Evolutionary conservation across 306 rosid species (phyloP).

Genomic region (Gastrolobium bilobum): DNA sequence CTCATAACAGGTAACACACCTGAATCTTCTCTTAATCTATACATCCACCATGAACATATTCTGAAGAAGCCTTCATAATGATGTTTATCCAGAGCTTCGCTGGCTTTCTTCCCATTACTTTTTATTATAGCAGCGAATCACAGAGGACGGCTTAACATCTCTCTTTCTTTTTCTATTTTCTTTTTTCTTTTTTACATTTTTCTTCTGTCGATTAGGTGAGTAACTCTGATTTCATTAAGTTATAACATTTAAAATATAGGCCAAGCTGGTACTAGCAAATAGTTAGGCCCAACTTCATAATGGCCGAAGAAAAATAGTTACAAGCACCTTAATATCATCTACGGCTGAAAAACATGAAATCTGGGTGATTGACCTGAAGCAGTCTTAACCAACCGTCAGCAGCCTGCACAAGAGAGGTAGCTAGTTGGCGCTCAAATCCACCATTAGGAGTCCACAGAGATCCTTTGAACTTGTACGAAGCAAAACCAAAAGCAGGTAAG

Average conservation of each 20-base stretch:
- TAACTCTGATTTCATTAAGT: slow-evolving; percentile 22
- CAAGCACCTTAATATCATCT: slow-evolving; percentile 44
- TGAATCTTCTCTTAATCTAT: slow-evolving; percentile 49
- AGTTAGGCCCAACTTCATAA: slow-evolving; percentile 40
- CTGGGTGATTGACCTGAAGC: slow-evolving; percentile 71
- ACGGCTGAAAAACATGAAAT: slow-evolving; percentile 71
- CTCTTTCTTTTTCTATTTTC: neutral
- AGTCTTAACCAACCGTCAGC: slow-evolving; percentile 61
- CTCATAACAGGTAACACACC: slow-evolving; percentile 41
- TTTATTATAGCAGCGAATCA: slow-evolving; percentile 43
- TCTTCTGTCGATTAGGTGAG: neutral
- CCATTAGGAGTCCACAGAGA: slow-evolving; percentile 74
- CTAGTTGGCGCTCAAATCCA: slow-evolving; percentile 60
- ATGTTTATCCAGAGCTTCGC: slow-evolving; percentile 41
- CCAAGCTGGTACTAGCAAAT: slow-evolving; percentile 24
- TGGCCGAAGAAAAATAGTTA: slow-evolving; percentile 33
- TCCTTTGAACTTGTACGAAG: slow-evolving; percentile 80
- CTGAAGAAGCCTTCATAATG: slow-evolving; percentile 18
- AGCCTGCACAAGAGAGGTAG: slow-evolving; percentile 58
- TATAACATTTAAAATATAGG: slow-evolving; percentile 28
- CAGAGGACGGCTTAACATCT: slow-evolving; percentile 23
- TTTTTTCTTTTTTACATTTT: slow-evolving; percentile 1
- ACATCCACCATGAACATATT: slow-evolving; percentile 42
- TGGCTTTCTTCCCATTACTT: slow-evolving; percentile 24
- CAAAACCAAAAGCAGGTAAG: slow-evolving; percentile 73